Evolutionary conservation across 140 eudicot species (phyloP).

Genomic region (Oenanthe javanica): DNA sequence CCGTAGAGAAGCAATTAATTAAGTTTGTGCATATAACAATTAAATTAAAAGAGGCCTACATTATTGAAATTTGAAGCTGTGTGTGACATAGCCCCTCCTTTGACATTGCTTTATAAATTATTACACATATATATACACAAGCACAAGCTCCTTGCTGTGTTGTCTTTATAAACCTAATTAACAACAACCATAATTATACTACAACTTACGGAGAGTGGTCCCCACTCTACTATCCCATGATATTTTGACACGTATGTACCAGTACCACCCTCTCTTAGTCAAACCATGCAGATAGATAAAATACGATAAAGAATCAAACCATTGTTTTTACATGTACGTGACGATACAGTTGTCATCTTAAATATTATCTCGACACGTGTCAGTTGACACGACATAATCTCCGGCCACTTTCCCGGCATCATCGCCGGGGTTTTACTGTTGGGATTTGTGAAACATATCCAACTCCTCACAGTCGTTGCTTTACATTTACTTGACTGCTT

Average conservation of each 20-base stretch:
- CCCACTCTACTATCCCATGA: background rate
- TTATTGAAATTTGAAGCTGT: too few relatives aligned
- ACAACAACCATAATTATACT: too few relatives aligned
- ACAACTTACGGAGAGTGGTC: background rate
- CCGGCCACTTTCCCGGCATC: constrained; percentile 21
- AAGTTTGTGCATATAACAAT: too few relatives aligned
- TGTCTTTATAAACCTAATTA: background rate
- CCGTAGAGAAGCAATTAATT: too few relatives aligned
- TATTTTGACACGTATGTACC: constrained; percentile 35
- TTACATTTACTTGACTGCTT: background rate
- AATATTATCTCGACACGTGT: constrained; percentile 38
- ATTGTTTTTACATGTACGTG: background rate
- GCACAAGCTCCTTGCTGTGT: background rate
- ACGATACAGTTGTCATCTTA: constrained; percentile 20
- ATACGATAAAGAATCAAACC: too few relatives aligned
- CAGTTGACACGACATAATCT: constrained; percentile 15
- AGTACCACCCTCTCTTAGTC: constrained; percentile 13
- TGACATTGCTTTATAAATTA: background rate
- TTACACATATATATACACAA: too few relatives aligned
- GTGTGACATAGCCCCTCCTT: background rate
- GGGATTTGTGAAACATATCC: constrained; percentile 43
- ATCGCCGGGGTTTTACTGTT: constrained; percentile 44
- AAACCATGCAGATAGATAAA: constrained; percentile 2
- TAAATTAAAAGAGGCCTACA: too few relatives aligned
- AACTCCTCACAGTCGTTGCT: background rate